Percentiles rank a stretch among this genome's conserved stretches.
Conservation (phyloP, 1,139 yeast species). For the Magnusiomyces fungicola region DNA sequence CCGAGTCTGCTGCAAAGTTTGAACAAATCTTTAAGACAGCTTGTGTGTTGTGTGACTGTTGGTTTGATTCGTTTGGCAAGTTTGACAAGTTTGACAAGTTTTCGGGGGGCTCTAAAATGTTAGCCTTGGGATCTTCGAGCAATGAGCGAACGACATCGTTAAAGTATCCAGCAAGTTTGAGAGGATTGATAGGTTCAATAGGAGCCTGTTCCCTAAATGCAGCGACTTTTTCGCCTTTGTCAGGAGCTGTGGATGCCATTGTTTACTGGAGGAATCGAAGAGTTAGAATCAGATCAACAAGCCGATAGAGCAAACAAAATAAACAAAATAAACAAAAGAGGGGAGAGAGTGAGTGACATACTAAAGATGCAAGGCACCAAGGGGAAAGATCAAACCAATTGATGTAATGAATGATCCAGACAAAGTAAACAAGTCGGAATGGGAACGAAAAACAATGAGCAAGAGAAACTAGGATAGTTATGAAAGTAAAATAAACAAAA, state of each 20-base stretch:
- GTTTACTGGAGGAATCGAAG: no score
- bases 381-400: no score
- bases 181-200: conserved; percentile 14
- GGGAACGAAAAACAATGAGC: no score
- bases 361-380: no score
- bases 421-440: no score
- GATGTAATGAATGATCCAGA: no score
- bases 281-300: no score
- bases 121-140: conserved; percentile 14
- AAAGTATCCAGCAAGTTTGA: conserved; percentile 12
- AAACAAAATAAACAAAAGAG: no score
- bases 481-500: no score
- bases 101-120: conserved; percentile 7
- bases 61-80: background rate
- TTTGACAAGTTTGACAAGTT: background rate
- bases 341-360: no score
- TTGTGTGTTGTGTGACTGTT: background rate
- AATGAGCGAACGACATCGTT: conserved; percentile 12
- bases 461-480: no score
- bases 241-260: background rate
- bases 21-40: conserved; percentile 11
- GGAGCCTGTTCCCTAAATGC: background rate
- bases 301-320: no score
- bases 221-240: background rate
- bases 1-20: conserved; percentile 13